Evolutionary conservation across 2,329 filamentous ascomycete genomes (phyloP).

Genomic region (Pestalotiopsis sp.): DNA sequence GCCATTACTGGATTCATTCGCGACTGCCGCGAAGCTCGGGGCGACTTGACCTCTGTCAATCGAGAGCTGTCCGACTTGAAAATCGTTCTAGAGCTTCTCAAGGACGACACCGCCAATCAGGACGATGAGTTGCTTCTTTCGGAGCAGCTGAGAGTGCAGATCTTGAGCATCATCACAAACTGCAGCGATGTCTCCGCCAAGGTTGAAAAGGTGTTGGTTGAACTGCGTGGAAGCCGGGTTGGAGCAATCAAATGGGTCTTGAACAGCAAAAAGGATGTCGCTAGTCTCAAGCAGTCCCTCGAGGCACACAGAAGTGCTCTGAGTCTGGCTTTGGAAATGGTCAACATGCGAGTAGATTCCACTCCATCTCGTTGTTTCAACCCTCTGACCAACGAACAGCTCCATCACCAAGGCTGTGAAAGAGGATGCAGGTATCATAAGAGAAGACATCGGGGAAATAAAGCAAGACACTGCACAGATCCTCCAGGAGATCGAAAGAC

Average conservation of each 20-base stretch:
- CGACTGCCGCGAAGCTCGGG: neutral
- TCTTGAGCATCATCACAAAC: neutral
- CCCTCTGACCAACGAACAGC: neutral
- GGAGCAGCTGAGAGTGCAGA: neutral
- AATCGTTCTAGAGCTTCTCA: neutral
- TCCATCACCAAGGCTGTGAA: neutral
- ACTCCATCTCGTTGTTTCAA: neutral
- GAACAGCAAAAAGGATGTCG: neutral
- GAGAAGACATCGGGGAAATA: neutral
- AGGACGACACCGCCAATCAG: neutral
- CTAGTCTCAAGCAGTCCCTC: neutral
- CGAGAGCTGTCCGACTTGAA: neutral
- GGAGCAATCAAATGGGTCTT: slow-evolving; percentile 1
- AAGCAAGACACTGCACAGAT: neutral
- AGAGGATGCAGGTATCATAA: neutral
- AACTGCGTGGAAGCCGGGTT: neutral
- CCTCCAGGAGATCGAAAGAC: neutral
- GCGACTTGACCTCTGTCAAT: neutral
- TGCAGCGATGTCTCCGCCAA: neutral
- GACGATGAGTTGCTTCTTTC: neutral
- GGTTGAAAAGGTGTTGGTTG: neutral
- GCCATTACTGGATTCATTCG: neutral
- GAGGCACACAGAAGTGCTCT: neutral
- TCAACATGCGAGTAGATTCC: neutral
- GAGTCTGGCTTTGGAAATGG: slow-evolving; percentile 1